Evolutionary conservation across 2,329 filamentous ascomycete species (phyloP).

Genomic region (Fusarium sp.): DNA sequence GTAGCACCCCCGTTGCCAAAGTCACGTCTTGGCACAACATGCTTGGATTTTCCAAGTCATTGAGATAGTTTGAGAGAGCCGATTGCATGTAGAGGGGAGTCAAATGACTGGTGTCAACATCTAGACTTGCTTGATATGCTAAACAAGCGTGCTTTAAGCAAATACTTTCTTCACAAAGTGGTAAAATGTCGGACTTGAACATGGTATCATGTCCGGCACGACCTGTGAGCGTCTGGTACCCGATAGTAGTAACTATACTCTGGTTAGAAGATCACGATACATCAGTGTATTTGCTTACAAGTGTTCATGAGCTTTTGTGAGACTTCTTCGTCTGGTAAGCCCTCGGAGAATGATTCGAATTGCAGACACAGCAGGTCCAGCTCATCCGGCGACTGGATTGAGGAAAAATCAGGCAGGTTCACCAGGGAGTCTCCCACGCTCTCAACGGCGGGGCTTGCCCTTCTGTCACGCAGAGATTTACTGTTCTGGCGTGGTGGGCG

Average conservation of each 20-base stretch:
- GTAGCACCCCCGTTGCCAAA: background rate
- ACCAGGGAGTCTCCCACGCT: background rate
- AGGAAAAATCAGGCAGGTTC: background rate
- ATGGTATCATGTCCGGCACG: background rate
- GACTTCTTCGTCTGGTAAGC: background rate
- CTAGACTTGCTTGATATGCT: background rate
- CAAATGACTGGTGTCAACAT: background rate
- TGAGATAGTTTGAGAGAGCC: background rate
- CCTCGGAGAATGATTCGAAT: background rate
- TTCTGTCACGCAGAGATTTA: background rate
- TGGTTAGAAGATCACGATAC: background rate
- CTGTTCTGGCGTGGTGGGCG: background rate
- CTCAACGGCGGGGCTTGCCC: fast-evolving
- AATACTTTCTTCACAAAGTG: background rate
- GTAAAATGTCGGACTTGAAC: background rate
- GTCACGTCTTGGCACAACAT: background rate
- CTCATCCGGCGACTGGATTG: background rate
- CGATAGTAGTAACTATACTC: background rate
- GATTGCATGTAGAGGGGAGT: background rate
- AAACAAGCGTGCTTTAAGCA: background rate
- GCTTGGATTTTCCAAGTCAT: background rate
- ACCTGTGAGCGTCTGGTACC: background rate
- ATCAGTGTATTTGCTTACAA: background rate
- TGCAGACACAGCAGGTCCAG: background rate
- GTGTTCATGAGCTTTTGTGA: background rate